phyloP scores from a whole-genome alignment of 2,329 filamentous ascomycete species.

The Colletotrichum abscissum region DNA sequence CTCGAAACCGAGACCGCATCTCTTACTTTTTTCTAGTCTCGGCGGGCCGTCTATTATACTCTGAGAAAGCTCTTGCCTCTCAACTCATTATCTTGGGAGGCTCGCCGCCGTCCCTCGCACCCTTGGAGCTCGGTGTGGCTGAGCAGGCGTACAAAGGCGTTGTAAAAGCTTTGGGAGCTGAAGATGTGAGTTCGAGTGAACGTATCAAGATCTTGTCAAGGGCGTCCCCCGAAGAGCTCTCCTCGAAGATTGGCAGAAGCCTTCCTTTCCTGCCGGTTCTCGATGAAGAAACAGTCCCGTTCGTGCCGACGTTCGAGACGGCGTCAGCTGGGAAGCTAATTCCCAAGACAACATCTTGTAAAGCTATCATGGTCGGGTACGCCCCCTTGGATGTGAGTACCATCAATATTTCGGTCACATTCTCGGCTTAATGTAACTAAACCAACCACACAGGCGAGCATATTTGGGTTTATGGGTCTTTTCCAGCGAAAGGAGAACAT shows the following conservation, averaged over 20 bases:
- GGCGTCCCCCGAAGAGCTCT: neutral
- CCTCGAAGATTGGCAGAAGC: neutral
- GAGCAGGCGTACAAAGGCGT: neutral
- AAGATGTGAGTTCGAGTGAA: neutral
- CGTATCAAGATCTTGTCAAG: neutral
- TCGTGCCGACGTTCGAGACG: slow-evolving; percentile 1
- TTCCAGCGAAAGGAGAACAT: neutral
- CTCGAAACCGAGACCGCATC: neutral
- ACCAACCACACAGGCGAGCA: neutral
- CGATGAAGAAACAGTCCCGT: slow-evolving; percentile 1
- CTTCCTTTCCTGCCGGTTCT: slow-evolving; percentile 9
- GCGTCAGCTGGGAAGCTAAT: neutral
- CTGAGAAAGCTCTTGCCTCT: neutral
- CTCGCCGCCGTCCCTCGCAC: neutral
- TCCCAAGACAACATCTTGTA: neutral
- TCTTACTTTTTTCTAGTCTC: neutral
- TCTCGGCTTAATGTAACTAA: neutral
- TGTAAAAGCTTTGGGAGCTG: neutral
- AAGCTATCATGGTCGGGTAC: slow-evolving; percentile 9
- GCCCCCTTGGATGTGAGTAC: neutral
- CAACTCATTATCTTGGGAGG: neutral
- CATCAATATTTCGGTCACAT: neutral
- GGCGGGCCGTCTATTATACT: slow-evolving; percentile 4
- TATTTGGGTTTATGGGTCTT: slow-evolving; percentile 2
- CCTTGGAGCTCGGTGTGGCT: neutral